Base-by-base conservation (phyloP, 2,329 filamentous ascomycete genomes). In the Endoconidiophora laricicola region DNA sequence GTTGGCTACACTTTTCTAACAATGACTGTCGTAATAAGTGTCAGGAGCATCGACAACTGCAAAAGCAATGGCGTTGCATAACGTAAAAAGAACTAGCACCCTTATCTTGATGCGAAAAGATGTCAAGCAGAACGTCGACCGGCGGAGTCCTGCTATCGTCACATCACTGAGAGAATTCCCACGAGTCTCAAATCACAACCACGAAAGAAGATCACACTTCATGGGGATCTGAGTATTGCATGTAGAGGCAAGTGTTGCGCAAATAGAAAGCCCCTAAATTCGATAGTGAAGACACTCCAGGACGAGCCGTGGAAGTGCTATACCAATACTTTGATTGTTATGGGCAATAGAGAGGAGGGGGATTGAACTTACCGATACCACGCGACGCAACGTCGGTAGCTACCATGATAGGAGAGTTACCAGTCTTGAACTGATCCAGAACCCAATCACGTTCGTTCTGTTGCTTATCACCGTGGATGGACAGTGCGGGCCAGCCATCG, bases 381-480 rank as follows among this genome's bases (percentile, higher is more conserved):
- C 91, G 91, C 65, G 91, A 96, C 71, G 91, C 91, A 71, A 98
- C 91, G 65, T 96, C 91, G 58, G 91, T 98, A 71, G 91, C 91
- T 72, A 98, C 91, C 88, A 98, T 94, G 79, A 98, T 94, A 65
- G 91, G 91, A 72, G 87, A 94, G 76, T 96, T 95, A 71, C 87
- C 88, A 57, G 85, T 86, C 81, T 96, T 98, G 80, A 98, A 98
- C 69, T 96, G 90, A 68, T 96, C 93, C 65, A 98, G 76, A 61
- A 96, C 91, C 87, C 91, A 96, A 68, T 96, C 91, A 73, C 91
- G 88, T 73, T 98, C 91, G 69, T 95, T 94, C 65, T 98, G 91
- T 66, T 95, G 88, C 75, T 96, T 96, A 72, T 96, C 91, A 63
- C 91, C 91, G 74, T 98, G 91, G 60, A 98, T 96, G 55, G 91